Evolutionary conservation across 2,329 filamentous ascomycete genomes (phyloP).

Genomic region (Stachybotrys elegans): DNA sequence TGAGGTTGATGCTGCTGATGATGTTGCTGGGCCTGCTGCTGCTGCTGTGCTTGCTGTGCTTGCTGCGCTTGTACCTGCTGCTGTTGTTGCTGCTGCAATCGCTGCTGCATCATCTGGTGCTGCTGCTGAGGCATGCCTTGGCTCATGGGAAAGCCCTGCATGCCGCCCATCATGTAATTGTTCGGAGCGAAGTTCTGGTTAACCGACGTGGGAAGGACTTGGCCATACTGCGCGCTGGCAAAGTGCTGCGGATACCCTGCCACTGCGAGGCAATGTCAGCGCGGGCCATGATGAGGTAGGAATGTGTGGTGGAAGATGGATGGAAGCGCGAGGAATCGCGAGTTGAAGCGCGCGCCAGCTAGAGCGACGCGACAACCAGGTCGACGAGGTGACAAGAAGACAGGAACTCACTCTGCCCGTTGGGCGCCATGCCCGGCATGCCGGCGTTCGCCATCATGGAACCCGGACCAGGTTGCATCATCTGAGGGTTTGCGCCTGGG

Average conservation of each 20-base stretch:
- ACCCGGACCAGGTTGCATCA: conserved; percentile 50
- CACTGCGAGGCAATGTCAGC: conserved; percentile 32
- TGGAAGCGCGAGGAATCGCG: too few relatives aligned
- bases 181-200: conserved; percentile 45
- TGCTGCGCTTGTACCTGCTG: conserved; percentile 25
- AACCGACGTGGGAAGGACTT: conserved; percentile 43
- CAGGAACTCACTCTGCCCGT: conserved; percentile 53
- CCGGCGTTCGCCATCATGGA: conserved; percentile 60
- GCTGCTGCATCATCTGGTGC: conserved; percentile 40
- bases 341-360: too few relatives aligned
- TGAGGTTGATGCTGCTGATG: conserved; percentile 20
- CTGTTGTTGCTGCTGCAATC: conserved; percentile 23
- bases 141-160: conserved; percentile 53
- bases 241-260: conserved; percentile 56
- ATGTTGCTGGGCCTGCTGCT: conserved; percentile 27
- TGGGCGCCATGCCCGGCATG: conserved; percentile 55
- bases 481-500: conserved; percentile 46
- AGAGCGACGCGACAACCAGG: too few relatives aligned
- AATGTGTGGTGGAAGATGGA: not conserved
- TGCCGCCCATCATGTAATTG: conserved; percentile 48
- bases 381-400: too few relatives aligned
- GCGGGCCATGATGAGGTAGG: conserved; percentile 12
- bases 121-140: conserved; percentile 44
- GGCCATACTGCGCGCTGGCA: conserved; percentile 51
- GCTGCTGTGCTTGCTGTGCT: conserved; percentile 24